Percentiles rank a stretch among this genome's conserved stretches.
phyloP scores from a whole-genome alignment of 495 filamentous ascomycete species.

The Xylaria longipes region DNA sequence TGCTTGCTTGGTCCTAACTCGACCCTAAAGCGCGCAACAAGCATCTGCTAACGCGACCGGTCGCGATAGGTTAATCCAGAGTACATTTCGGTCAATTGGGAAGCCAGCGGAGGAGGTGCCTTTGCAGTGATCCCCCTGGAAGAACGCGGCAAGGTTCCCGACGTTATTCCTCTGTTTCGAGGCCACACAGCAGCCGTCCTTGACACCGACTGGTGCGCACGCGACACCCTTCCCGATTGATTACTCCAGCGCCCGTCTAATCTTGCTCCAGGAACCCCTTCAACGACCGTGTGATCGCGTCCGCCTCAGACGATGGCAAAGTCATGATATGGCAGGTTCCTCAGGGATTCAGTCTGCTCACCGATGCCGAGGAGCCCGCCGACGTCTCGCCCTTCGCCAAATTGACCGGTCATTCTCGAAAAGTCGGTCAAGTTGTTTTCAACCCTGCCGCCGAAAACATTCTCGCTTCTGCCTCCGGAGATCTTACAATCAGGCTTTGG shows the following conservation, averaged over 20 bases:
- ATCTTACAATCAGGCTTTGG: conserved; percentile 95
- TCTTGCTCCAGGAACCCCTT: conserved; percentile 79
- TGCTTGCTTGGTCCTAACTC: neutral
- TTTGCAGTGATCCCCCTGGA: conserved; percentile 94
- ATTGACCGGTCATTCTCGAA: conserved; percentile 80
- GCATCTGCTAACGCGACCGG: conserved; percentile 36
- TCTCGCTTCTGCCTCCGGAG: conserved; percentile 92
- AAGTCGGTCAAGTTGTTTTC: conserved; percentile 96
- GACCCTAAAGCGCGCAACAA: neutral
- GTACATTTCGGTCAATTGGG: conserved; percentile 97
- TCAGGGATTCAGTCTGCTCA: conserved; percentile 80
- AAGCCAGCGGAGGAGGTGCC: conserved; percentile 93
- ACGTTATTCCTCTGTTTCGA: conserved; percentile 92
- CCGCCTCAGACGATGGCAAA: conserved; percentile 95
- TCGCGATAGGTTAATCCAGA: conserved; percentile 82
- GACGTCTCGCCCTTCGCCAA: conserved; percentile 83
- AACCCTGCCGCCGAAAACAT: conserved; percentile 96
- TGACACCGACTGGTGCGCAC: conserved; percentile 92
- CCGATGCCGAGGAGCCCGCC: conserved; percentile 80
- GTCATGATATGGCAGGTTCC: conserved; percentile 96
- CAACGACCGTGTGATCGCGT: conserved; percentile 90
- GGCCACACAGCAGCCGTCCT: conserved; percentile 94
- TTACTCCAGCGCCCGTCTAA: conserved; percentile 32
- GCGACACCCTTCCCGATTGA: conserved; percentile 34
- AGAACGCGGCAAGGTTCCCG: conserved; percentile 87